Percentiles rank a stretch among this genome's conserved stretches.
phyloP scores from a whole-genome alignment of 2,329 filamentous ascomycete genomes.

The Fusarium sp. region DNA sequence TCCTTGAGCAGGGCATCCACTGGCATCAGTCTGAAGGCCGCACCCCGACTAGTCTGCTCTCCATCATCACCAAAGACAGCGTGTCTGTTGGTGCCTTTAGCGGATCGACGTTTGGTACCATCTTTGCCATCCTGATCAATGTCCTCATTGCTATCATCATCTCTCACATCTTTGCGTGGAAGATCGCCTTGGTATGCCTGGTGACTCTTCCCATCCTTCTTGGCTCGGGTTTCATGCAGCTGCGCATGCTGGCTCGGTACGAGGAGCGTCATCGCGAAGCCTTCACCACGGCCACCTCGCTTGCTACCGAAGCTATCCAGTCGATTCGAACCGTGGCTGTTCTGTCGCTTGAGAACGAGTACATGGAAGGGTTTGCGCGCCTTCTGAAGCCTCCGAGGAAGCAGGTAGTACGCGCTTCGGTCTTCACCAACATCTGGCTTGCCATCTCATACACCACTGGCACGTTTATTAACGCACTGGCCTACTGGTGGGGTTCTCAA shows the following conservation, averaged over 20 bases:
- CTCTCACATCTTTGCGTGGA: conserved; percentile 78
- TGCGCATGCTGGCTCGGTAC: conserved; percentile 70
- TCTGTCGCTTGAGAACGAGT: conserved; percentile 63
- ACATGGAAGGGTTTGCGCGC: conserved; percentile 62
- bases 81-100: conserved; percentile 73
- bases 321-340: conserved; percentile 30
- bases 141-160: conserved; percentile 74
- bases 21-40: conserved; percentile 74
- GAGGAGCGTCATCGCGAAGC: conserved; percentile 71
- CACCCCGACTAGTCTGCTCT: conserved; percentile 70
- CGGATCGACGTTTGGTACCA: conserved; percentile 74
- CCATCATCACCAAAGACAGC: conserved; percentile 75
- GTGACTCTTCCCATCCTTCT: conserved; percentile 75
- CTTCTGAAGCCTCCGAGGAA: conserved; percentile 61
- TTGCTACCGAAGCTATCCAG: conserved; percentile 32
- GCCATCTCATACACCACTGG: conserved; percentile 68
- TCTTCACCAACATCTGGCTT: conserved; percentile 67
- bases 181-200: conserved; percentile 77
- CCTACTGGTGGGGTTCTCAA: conserved; percentile 83
- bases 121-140: conserved; percentile 74
- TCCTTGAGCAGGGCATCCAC: conserved; percentile 72
- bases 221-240: conserved; percentile 74
- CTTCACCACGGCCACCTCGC: conserved; percentile 57
- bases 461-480: conserved; percentile 77
- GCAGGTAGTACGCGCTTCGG: conserved; percentile 61